Evolutionary conservation across 192 early-diverging fungal species (phyloP).

Genomic region (Chytriomyces sp.): DNA sequence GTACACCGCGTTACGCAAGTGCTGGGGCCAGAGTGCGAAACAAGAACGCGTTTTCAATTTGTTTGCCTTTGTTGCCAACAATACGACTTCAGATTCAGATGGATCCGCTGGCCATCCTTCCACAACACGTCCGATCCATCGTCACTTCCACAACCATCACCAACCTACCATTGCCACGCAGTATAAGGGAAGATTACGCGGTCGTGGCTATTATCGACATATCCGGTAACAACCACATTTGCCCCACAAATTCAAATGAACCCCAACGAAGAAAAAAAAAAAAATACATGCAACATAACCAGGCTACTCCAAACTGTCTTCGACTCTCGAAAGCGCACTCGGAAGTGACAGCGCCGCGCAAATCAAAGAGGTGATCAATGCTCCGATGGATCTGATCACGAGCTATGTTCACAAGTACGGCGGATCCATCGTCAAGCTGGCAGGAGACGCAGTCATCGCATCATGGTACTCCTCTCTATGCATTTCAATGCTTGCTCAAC

Average conservation of each 20-base stretch:
- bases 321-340: slow-evolving; percentile 1
- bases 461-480: neutral
- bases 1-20: too few species aligned
- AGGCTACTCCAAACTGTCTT: slow-evolving; percentile 32
- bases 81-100: neutral
- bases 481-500: too few species aligned
- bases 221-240: slow-evolving; percentile 11
- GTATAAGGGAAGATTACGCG: neutral
- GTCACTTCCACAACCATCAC: neutral
- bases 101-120: slow-evolving; percentile 8
- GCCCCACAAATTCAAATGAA: neutral
- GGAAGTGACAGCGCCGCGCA: slow-evolving; percentile 19
- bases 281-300: neutral
- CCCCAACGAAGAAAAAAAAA: neutral
- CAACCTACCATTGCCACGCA: neutral
- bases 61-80: neutral
- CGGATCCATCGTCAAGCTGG: slow-evolving; percentile 36
- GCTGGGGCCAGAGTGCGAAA: too few species aligned
- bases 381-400: slow-evolving; percentile 34
- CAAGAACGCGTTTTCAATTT: too few species aligned
- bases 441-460: slow-evolving; percentile 36
- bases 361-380: slow-evolving; percentile 36
- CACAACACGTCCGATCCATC: slow-evolving; percentile 11
- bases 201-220: slow-evolving; percentile 33
- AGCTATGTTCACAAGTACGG: slow-evolving; percentile 14